Conservation (phyloP, 2,329 filamentous ascomycete species). For the Verticillium longisporum region DNA sequence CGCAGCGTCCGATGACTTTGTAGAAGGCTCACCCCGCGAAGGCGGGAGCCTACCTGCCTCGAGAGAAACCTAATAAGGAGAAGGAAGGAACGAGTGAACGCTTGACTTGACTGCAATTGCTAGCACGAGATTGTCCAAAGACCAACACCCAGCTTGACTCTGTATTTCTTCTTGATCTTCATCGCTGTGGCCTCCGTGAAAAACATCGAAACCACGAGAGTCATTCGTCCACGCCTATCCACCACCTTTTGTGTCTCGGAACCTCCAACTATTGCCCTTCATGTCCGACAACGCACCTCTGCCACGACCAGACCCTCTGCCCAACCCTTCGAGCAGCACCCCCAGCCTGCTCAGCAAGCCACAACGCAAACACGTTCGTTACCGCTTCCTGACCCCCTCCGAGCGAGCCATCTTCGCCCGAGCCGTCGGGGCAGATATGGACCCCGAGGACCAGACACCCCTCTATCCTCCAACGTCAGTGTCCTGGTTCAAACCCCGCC, state of each 20-base stretch:
- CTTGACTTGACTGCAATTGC: not conserved
- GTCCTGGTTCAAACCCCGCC: constrained; percentile 33
- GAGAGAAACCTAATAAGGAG: not conserved
- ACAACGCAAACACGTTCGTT: constrained; percentile 7
- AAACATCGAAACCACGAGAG: too few relatives aligned
- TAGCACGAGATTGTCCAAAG: not conserved
- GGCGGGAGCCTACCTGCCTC: not conserved
- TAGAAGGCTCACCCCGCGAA: not conserved
- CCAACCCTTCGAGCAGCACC: not conserved
- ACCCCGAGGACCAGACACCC: constrained; percentile 34
- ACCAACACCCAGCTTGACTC: too few relatives aligned
- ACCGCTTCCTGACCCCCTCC: constrained; percentile 32
- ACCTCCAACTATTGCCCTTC: not conserved
- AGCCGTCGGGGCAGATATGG: constrained; percentile 38
- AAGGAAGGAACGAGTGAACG: not conserved
- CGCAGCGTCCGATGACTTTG: not conserved
- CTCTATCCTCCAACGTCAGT: constrained; percentile 30
- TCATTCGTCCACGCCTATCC: too few relatives aligned
- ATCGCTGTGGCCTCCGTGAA: too few relatives aligned
- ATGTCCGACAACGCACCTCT: not conserved
- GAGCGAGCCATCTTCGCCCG: constrained; percentile 41
- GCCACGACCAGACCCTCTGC: not conserved
- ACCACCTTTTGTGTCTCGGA: too few relatives aligned
- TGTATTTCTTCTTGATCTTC: too few relatives aligned
- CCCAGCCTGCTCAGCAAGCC: not conserved